phyloP scores from a whole-genome alignment of 305 asterid species.

The Fraxinus angustifolia region DNA sequence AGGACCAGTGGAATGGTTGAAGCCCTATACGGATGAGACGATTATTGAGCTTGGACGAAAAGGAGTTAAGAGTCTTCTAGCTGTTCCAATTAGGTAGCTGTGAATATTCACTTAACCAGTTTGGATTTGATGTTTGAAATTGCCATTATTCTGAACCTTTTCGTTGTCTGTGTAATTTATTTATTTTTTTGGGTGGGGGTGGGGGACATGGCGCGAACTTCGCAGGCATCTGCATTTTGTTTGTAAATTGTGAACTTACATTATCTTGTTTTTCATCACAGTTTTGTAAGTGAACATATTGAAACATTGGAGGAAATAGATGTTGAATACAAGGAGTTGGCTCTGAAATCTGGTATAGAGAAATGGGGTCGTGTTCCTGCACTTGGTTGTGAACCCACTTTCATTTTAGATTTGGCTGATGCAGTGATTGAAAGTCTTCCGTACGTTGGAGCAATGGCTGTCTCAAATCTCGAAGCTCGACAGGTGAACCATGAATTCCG shows the following conservation, averaged over 20 bases:
- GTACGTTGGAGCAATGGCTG: constrained; percentile 99
- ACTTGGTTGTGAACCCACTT: constrained; percentile 86
- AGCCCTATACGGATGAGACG: constrained; percentile 94
- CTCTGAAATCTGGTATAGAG: constrained; percentile 81
- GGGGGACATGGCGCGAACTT: not conserved
- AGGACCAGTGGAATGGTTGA: constrained; percentile 99
- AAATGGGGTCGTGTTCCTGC: constrained; percentile 99
- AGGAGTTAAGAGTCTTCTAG: constrained; percentile 92
- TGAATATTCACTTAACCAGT: not conserved
- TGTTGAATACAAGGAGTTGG: constrained; percentile 96
- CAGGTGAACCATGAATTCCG: constrained; percentile 47
- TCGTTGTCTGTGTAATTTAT: not conserved
- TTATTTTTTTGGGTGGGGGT: not conserved
- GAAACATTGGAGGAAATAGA: constrained; percentile 98
- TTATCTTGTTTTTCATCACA: constrained; percentile 29
- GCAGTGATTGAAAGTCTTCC: constrained; percentile 99
- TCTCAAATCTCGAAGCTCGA: constrained; percentile 94
- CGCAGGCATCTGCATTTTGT: constrained; percentile 1
- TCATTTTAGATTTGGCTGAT: constrained; percentile 91
- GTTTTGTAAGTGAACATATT: constrained; percentile 96
- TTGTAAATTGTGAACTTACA: constrained; percentile 8
- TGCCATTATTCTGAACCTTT: not conserved
- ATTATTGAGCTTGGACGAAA: constrained; percentile 80
- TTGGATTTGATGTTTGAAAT: not conserved
- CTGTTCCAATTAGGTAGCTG: constrained; percentile 93